Evolutionary conservation across 352 stramenopile genomes (phyloP).

Genomic region (Pythium periplocum): DNA sequence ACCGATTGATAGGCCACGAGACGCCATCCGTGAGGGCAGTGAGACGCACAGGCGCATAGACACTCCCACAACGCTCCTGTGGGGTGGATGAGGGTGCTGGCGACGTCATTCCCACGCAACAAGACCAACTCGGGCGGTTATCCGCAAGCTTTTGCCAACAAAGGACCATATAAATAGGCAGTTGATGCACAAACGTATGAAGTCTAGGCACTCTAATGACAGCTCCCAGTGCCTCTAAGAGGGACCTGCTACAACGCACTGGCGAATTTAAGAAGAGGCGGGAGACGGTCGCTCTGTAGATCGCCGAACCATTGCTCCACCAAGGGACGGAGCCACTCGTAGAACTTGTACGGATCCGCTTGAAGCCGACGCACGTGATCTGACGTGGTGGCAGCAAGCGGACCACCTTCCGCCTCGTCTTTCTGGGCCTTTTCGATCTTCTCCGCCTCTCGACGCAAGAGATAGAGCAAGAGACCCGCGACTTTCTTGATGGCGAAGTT

Average conservation of each 20-base stretch:
- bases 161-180: too few relatives aligned
- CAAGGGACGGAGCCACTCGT: slow-evolving; percentile 60
- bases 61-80: too few relatives aligned
- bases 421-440: slow-evolving; percentile 62
- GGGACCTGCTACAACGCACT: slow-evolving; percentile 1
- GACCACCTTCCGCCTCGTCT: slow-evolving; percentile 5
- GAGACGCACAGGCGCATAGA: neutral
- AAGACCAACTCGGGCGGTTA: too few relatives aligned
- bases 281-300: slow-evolving; percentile 26
- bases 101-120: too few relatives aligned
- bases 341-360: slow-evolving; percentile 70
- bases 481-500: slow-evolving; percentile 86
- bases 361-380: slow-evolving; percentile 59
- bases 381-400: slow-evolving; percentile 20
- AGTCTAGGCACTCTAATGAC: too few relatives aligned
- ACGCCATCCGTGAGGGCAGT: slow-evolving; percentile 5
- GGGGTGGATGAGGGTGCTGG: too few relatives aligned
- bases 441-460: slow-evolving; percentile 72
- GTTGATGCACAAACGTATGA: too few relatives aligned
- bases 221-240: too few relatives aligned
- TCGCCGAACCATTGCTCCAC: slow-evolving; percentile 67
- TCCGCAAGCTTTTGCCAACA: too few relatives aligned
- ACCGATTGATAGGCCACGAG: slow-evolving; percentile 56
- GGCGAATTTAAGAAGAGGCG: slow-evolving; percentile 22
- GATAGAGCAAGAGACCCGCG: slow-evolving; percentile 65